Base-by-base conservation (phyloP, 257 asterid genomes). In the Plantago major region DNA sequence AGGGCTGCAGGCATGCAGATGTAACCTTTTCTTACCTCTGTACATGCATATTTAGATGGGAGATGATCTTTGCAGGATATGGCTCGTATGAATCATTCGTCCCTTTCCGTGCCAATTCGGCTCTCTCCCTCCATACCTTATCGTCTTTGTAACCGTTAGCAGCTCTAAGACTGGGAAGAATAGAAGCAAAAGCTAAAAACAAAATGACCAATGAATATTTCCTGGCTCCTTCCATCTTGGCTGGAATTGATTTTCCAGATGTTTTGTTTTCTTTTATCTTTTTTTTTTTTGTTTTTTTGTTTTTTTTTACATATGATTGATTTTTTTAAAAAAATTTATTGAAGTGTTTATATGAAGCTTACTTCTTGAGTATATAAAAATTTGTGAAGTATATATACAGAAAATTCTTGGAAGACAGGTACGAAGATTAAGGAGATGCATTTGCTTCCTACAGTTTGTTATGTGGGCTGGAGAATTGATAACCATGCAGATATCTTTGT, bases 21-120 rank as follows among this genome's bases (percentile, higher is more conserved):
- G 37, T 30, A 30, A 30, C 37, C 37, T 42, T 58, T 5, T 64
- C 64, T 1, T 52, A 82, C 94, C 69, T 71, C 42, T 44, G 70
- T 46, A 73, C 63, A 0, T 86, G 77, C 8, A 48, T 14, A 33
- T 80, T 84, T 42, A 87, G 55, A 15, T 74, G 81, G 52, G 19
- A 50, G 13, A 79, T 84, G 5, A 85, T 66, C 10, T 69, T 65
- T 6, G 52, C 70, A 0, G 97, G 97, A 0, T 67, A 42, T 0
- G 93, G 80, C 14, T 81, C 79, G 26, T 78, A 85, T 1, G 87
- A 65, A 1, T 59, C 61, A 16, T 78, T 76, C 0, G 88, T 75
- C 7, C 75, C 47, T 22, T 81, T 77, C 80, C 82, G 70, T 1
- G 97, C 89, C 56, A 75, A 84, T 3, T 65, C 76, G 8, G 79